phyloP scores from a whole-genome alignment of 257 asterid species.

The Primulina tabacum region DNA sequence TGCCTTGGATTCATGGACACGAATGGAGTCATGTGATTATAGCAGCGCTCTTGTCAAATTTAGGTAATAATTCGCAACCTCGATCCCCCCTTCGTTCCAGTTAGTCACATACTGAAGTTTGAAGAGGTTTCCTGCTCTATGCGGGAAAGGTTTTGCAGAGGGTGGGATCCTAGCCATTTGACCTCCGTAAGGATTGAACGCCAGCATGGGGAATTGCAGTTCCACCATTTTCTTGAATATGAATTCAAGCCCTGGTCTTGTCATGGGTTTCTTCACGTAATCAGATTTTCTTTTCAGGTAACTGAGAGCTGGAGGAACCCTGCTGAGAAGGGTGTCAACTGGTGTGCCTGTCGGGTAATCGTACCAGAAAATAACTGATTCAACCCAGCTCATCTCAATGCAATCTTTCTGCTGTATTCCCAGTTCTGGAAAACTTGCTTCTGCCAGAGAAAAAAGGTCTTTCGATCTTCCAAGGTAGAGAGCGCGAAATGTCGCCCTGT shows the following conservation, averaged over 20 bases:
- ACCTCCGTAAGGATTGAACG: constrained; percentile 24
- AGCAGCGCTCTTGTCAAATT: background rate
- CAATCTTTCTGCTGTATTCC: constrained; percentile 24
- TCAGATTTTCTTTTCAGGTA: constrained; percentile 37
- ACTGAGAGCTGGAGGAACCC: constrained; percentile 19
- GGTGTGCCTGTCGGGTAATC: constrained; percentile 22
- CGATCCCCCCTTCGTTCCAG: constrained; percentile 15
- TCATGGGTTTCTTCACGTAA: constrained; percentile 28
- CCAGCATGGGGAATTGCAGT: constrained; percentile 7
- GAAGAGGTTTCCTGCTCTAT: constrained; percentile 13
- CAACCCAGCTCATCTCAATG: constrained; percentile 34
- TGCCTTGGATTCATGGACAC: constrained; percentile 16
- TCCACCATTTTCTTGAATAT: constrained; percentile 37
- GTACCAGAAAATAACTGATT: constrained; percentile 29
- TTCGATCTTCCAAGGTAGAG: constrained; percentile 32
- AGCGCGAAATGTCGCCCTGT: constrained; percentile 14
- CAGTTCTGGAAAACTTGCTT: constrained; percentile 24
- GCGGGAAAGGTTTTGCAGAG: constrained; percentile 11
- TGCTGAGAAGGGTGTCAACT: constrained; percentile 20
- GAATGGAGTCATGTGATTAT: constrained; percentile 16
- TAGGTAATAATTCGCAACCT: constrained; percentile 1
- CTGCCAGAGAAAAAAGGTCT: constrained; percentile 23
- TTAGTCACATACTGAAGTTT: constrained; percentile 20
- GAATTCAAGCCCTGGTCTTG: constrained; percentile 30
- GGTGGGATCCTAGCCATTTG: constrained; percentile 18